A percentile compares a stretch with the other conserved stretches of the same genome.
These are phyloP conservation scores for Ulota crispa DNA, from an alignment of 225 moss, liverwort and hornwort species.

Conservation along the genomic window DNA sequence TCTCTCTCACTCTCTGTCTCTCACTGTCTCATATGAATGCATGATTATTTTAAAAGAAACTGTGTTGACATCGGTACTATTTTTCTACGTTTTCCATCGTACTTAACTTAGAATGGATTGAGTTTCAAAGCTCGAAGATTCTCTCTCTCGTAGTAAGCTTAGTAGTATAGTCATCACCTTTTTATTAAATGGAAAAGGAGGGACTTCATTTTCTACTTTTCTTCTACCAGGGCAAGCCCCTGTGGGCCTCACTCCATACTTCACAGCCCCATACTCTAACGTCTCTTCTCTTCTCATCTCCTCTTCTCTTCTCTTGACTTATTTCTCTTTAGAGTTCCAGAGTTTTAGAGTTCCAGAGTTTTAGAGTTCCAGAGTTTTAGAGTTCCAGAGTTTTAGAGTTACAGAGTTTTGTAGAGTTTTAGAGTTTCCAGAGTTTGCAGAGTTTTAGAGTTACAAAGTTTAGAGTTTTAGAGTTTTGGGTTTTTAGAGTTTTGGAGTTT, in stretches of 20 bases:
- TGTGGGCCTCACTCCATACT: neutral
- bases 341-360: no score
- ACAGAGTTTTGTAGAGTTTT: no score
- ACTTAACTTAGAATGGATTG: neutral
- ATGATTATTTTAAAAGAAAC: neutral
- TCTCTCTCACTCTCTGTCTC: no score
- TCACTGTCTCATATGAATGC: neutral
- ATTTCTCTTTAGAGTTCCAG: no score
- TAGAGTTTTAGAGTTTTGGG: no score
- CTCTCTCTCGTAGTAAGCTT: no score
- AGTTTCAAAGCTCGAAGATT: neutral
- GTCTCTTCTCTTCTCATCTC: neutral
- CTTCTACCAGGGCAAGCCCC: neutral
- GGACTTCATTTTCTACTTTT: neutral
- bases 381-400: no score
- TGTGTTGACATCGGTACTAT: no score
- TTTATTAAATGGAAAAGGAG: neutral
- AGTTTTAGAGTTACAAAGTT: neutral
- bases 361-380: no score
- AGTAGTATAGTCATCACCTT: neutral
- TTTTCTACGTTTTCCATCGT: neutral
- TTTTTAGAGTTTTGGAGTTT: no score
- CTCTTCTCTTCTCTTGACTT: no score
- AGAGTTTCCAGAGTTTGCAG: no score
- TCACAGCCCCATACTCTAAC: conserved; percentile 10